Base-by-base conservation (phyloP, 352 stramenopile genomes). In the Phytophthora rubi region DNA sequence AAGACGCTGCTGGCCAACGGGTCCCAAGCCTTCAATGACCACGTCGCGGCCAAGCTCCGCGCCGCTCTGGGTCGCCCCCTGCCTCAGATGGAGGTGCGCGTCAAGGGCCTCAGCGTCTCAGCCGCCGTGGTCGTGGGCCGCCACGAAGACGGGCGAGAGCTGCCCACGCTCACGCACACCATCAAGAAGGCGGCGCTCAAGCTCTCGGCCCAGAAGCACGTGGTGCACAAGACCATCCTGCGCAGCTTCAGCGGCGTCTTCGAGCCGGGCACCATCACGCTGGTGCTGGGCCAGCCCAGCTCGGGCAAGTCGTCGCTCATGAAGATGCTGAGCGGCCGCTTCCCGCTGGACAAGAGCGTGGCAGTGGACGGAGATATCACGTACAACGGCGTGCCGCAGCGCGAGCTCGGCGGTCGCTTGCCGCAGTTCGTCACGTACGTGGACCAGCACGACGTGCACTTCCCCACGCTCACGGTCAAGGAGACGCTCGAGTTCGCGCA, bases 391-490 rank as follows among this genome's bases (percentile, higher is more conserved):
- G 65, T 73, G 39, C 49, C 30, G 18, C 69, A 72, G 33, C 18
- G 54, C 3, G 59, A 73, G 13, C 15, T 73, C 5, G 32, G 39
- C 18, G 71, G 75, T 28, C 64, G 64, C 0, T 48, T 90, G 18
- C 80, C 80, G 13, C 79, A 88, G 66, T 81, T 85, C 55, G 75
- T 76, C 23, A 53, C 68, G 15, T 88, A 89, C 58, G 77, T 90
- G 42, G 77, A 69, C 15, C 79, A 88, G 54, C 65, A 70, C 30
- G 76, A 89, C 48, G 59, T 79, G 28, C 79, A 87, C 47, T 84
- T 82, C 66, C 77, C 81, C 15, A 82, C 9, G 10, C 35, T 42
- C 35, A 42, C 9, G 0, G 35, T 42, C 35, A 42, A 42, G 35
- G 35, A 42, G 10, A 42, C 35, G 35, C 35, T 42, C 35, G 35